Evolutionary conservation across 2,329 filamentous ascomycete species (phyloP).

Genomic region (Rhynchosporium graminicola): DNA sequence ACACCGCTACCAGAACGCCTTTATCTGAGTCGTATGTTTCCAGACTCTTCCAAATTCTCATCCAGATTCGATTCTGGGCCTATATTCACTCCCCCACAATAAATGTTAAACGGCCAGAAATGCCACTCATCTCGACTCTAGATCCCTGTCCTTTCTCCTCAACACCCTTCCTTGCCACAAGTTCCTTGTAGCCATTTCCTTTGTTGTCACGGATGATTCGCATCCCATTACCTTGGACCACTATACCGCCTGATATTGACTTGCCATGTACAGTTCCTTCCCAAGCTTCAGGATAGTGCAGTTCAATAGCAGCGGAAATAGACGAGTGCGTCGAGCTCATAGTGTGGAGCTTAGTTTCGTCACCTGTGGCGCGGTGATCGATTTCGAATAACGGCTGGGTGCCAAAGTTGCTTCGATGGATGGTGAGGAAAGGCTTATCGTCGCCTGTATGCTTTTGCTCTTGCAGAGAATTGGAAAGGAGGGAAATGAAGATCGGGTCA

Average conservation of each 20-base stretch:
- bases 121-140: slow-evolving; percentile 27
- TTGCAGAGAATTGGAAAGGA: slow-evolving; percentile 13
- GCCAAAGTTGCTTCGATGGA: slow-evolving; percentile 16
- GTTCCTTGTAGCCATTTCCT: slow-evolving; percentile 29
- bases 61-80: background rate
- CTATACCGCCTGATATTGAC: slow-evolving; percentile 33
- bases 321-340: slow-evolving; percentile 31
- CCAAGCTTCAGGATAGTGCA: slow-evolving; percentile 36
- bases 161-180: slow-evolving; percentile 34
- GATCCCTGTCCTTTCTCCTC: slow-evolving; percentile 30
- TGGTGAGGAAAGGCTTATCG: slow-evolving; percentile 28
- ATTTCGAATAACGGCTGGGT: slow-evolving; percentile 17
- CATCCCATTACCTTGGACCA: slow-evolving; percentile 29
- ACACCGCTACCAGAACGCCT: slow-evolving; percentile 9
- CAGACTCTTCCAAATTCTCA: background rate
- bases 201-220: slow-evolving; percentile 30
- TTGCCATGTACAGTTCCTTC: slow-evolving; percentile 33
- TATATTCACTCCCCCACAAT: slow-evolving; percentile 10
- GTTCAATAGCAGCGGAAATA: slow-evolving; percentile 27
- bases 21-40: slow-evolving; percentile 3
- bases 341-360: slow-evolving; percentile 24
- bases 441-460: slow-evolving; percentile 23
- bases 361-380: background rate
- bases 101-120: slow-evolving; percentile 32
- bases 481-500: slow-evolving; percentile 34